Evolutionary conservation across 2,329 filamentous ascomycete species (phyloP), one percentile per base, ranked within the genome.

Genomic region (Scytalidium lignicola): DNA sequence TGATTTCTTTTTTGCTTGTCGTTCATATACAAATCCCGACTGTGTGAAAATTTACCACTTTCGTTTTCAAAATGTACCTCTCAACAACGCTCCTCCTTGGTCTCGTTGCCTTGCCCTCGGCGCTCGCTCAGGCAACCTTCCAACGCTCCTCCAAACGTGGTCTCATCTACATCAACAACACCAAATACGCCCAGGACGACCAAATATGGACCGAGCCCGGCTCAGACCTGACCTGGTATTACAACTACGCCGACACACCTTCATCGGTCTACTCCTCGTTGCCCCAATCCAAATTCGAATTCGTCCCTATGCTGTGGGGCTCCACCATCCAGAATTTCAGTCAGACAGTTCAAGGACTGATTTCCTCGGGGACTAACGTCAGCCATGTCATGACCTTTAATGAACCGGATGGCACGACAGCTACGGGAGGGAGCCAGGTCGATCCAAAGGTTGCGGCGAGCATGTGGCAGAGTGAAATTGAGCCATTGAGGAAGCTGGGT

Each of bases 241-340:
- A 92, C 76, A 92, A 91, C 71, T 93, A 91, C 67, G 67, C 70
- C 21, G 61, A 73, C 18, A 62, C 66, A 3, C 86, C 87, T 1
- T 79, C 82, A 0, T 54, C 67, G 0, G 70, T 70, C 40, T 84
- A 76, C 62, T 55, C 65, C 39, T 65, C 72, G 44, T 60, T 73
- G 23, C 58, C 74, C 0, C 78, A 83, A 57, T 69, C 72, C 13
- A 66, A 74, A 13, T 80, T 92, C 57, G 76, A 88, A 64, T 93
- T 89, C 65, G 82, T 92, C 1, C 88, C 88, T 45, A 90, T 90
- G 87, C 78, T 90, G 51, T 92, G 85, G 84, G 86, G 86, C 26
- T 71, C 79, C 12, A 17, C 10, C 12, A n/a, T 37, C 32, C 7
- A 5, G 8, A 17, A 37, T 13, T 37, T 37, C 32, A 37, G 32